Conservation (phyloP, 2,329 filamentous ascomycete species). For the Apiospora pterosperma region DNA sequence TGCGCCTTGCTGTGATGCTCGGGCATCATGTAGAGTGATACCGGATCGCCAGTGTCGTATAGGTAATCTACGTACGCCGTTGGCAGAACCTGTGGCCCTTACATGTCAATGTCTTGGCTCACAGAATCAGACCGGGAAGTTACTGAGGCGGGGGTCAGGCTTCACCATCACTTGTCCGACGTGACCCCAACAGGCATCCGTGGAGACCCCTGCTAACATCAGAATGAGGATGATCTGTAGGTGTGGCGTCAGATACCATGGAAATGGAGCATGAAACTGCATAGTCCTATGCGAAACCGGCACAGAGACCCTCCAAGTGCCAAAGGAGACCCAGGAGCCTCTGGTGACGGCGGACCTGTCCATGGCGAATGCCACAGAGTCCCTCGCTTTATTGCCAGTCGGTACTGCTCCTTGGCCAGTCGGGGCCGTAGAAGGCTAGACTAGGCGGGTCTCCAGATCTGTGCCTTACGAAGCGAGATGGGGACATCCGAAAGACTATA, state of each 20-base stretch:
- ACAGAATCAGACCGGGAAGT: background rate
- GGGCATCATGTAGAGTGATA: background rate
- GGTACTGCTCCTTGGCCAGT: background rate
- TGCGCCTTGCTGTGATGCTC: background rate
- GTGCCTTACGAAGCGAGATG: background rate
- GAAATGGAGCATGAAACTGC: background rate
- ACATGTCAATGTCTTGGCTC: background rate
- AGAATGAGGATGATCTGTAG: too few species aligned
- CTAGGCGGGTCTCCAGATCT: background rate
- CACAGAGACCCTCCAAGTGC: background rate
- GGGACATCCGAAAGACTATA: slow-evolving; percentile 1
- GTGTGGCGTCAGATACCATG: too few species aligned
- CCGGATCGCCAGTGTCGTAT: background rate
- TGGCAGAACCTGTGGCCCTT: background rate
- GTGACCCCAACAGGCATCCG: background rate
- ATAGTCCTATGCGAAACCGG: background rate
- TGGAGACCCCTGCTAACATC: background rate
- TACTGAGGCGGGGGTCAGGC: background rate
- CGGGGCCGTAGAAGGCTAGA: background rate
- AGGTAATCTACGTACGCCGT: background rate
- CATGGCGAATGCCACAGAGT: background rate
- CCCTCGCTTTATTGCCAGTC: background rate
- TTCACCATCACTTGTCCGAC: background rate
- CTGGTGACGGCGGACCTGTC: too few species aligned
- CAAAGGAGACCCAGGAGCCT: background rate